Percentiles rank a stretch among this genome's conserved stretches.
phyloP scores from a whole-genome alignment of 2,329 filamentous ascomycete species.

The Aureobasidium subglaciale region DNA sequence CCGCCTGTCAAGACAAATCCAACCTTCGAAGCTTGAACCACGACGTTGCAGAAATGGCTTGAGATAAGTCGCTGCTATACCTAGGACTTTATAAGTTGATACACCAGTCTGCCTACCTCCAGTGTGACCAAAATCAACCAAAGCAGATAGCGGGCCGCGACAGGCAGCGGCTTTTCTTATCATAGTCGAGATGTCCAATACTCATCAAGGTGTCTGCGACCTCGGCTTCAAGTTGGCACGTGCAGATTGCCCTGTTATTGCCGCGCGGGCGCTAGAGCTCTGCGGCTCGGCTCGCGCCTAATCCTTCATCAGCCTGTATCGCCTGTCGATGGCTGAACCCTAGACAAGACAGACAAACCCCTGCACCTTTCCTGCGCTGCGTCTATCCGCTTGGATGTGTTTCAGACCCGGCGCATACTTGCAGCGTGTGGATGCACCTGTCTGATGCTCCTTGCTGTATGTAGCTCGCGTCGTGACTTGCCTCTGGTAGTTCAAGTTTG shows the following conservation, averaged over 20 bases:
- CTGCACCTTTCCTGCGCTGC: neutral
- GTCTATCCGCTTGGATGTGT: neutral
- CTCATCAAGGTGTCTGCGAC: slow-evolving; percentile 7
- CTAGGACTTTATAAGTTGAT: neutral
- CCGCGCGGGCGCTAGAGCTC: slow-evolving; percentile 6
- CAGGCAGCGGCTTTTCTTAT: neutral
- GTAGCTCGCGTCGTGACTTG: neutral
- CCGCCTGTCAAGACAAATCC: neutral
- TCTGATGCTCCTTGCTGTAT: neutral
- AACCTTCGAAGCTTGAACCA: neutral
- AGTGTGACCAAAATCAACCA: neutral
- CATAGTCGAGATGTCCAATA: neutral
- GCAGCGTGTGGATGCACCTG: neutral
- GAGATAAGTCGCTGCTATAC: neutral
- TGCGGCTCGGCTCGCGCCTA: slow-evolving; percentile 14
- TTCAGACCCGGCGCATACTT: neutral
- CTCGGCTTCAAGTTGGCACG: slow-evolving; percentile 1
- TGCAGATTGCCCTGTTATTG: neutral
- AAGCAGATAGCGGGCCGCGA: neutral
- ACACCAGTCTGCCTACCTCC: neutral
- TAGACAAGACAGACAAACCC: neutral
- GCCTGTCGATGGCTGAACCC: neutral
- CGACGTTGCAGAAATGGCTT: neutral
- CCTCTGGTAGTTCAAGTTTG: neutral
- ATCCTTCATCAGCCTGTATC: neutral